Evolutionary conservation across 2,329 filamentous ascomycete species (phyloP), one percentile per base, ranked within the genome.

Genomic region (Emmonsiellopsis sp.): DNA sequence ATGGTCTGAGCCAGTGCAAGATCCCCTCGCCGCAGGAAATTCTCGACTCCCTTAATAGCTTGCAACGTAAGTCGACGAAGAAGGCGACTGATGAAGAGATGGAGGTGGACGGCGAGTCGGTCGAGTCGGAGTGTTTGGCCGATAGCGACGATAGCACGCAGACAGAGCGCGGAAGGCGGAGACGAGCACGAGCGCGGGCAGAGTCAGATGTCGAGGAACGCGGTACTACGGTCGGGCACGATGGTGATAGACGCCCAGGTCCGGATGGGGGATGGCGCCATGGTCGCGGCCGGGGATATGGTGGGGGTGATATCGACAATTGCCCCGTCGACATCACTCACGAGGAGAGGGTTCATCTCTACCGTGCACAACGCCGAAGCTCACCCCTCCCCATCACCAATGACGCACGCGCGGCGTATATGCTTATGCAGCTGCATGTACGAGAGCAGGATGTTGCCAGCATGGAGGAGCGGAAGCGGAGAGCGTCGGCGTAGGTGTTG

Each of bases 391-490:
- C 46, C 13, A 49, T 59, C 49, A 56, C 55, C 21, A 60, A 60
- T 17, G 68, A 70, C 49, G 62, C 70, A 17, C 65, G 63, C 48
- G 69, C 69, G 13, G 69, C 69, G 5, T 68, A 70, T 58, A 67
- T 69, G 21, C 58, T 71, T 52, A 57, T 71, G 21, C 63, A 57
- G 51, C 42, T 71, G 21, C 63, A 67, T 34, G 66, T 65, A 63
- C 21, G 21, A 27, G 21, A 27, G 47, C 64, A 68, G 52, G 61
- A 68, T 40, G 60, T 59, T 14, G 56, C n/a, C 46, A 56, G 56
- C 5, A 55, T 42, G 6, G 63, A 65, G 13, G 56, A 62, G 14
- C 52, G 55, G 31, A 60, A 58, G 51, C 53, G 51, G 39, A 49
- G 58, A 11, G 58, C 56, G 33, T 60, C 58, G 32, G 48, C 56